Conservation (phyloP, 2,329 filamentous ascomycete species). For the Exophiala xenobiotica region DNA sequence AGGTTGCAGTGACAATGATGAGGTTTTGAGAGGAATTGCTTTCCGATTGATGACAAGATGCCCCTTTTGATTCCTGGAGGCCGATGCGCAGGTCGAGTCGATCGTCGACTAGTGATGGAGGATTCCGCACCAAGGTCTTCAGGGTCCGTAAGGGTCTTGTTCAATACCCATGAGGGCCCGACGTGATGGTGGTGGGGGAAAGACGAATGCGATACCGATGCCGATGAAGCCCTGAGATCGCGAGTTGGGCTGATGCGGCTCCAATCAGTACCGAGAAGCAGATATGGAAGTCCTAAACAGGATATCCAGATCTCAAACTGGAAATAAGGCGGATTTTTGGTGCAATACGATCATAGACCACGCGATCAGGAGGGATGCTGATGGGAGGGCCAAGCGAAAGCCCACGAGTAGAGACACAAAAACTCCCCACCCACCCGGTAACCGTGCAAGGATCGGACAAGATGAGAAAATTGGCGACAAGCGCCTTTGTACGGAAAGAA, state of each 20-base stretch:
- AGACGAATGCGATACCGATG: slow-evolving; percentile 6
- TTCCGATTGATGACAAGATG: background rate
- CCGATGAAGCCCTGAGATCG: slow-evolving; percentile 8
- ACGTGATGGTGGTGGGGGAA: slow-evolving; percentile 11
- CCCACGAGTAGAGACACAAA: slow-evolving; percentile 16
- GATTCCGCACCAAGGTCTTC: slow-evolving; percentile 8
- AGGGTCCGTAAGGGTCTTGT: slow-evolving; percentile 19
- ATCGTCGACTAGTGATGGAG: slow-evolving; percentile 14
- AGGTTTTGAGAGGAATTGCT: background rate
- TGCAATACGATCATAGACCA: slow-evolving; percentile 12
- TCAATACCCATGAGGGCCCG: slow-evolving; percentile 9
- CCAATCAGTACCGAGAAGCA: slow-evolving; percentile 1
- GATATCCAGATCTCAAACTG: slow-evolving; percentile 9
- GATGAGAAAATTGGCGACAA: slow-evolving; percentile 28
- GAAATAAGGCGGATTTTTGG: slow-evolving; percentile 6
- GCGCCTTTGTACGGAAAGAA: slow-evolving; percentile 30
- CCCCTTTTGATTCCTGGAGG: background rate
- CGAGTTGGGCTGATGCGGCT: slow-evolving; percentile 11
- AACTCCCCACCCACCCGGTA: slow-evolving; percentile 5
- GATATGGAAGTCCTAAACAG: background rate
- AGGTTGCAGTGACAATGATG: background rate
- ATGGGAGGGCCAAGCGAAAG: slow-evolving; percentile 9
- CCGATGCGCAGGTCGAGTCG: slow-evolving; percentile 1
- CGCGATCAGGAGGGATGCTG: slow-evolving; percentile 10
- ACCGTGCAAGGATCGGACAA: slow-evolving; percentile 9